A percentile compares a stretch with the other conserved stretches of the same genome.
These are phyloP conservation scores for Nitzschia palea DNA, from an alignment of 108 stramenopile genomes.

Conservation along the genomic window DNA sequence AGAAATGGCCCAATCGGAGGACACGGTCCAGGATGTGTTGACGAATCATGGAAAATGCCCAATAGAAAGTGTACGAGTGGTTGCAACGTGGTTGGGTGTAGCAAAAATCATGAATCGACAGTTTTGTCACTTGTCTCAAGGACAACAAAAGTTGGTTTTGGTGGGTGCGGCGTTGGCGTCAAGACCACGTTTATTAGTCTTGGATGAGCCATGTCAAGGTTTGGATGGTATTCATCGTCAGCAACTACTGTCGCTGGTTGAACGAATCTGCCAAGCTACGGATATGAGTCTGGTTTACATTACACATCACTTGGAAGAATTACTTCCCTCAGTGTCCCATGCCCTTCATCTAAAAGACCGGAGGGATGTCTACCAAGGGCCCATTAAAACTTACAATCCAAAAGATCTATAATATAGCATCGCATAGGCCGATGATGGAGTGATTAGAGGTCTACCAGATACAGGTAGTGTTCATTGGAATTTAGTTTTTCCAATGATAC, in stretches of 20 bases:
- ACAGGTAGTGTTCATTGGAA: too few relatives aligned
- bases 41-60: conserved; percentile 3
- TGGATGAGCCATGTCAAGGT: conserved; percentile 81
- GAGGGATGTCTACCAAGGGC: conserved; percentile 39
- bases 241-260: conserved; percentile 50
- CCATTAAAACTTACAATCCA: conserved; percentile 26
- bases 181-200: conserved; percentile 60
- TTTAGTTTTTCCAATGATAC: too few relatives aligned
- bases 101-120: conserved; percentile 30
- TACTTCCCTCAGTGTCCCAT: conserved; percentile 51
- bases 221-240: conserved; percentile 60
- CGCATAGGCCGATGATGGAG: too few relatives aligned
- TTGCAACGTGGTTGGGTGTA: conserved; percentile 17
- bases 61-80: conserved; percentile 12
- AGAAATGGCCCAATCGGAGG: conserved; percentile 33
- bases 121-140: conserved; percentile 70
- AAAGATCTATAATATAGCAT: not conserved
- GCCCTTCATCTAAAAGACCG: conserved; percentile 57
- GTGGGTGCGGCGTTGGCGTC: conserved; percentile 60
- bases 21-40: not conserved
- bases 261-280: conserved; percentile 56
- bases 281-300: conserved; percentile 69
- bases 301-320: conserved; percentile 69
- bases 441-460: too few relatives aligned
- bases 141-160: conserved; percentile 78